Evolutionary conservation across 305 asterid species (phyloP), one percentile per base, ranked within the genome.

Genomic region (Fraxinus velutina): DNA sequence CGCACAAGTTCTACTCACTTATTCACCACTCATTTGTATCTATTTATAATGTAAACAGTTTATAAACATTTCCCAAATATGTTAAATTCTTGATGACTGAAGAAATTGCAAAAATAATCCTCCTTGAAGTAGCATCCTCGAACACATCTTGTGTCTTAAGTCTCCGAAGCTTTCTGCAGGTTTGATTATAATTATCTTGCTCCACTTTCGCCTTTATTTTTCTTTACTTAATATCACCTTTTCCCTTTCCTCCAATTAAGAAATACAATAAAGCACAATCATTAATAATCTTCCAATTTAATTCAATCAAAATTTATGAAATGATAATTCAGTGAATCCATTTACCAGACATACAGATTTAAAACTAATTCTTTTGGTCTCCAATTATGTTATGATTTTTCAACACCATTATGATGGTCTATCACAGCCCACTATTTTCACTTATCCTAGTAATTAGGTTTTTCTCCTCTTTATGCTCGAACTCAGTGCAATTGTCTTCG

Each of bases 41-140:
- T 50, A 50, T 50, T 50, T 50, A 50, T 50, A 13, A 47, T 42
- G 52, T 12, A 42, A 9, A 12, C n/a, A 0, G 52, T 42, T 42
- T 10, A 44, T 44, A 44, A 44, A 44, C 55, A 44, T 5, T 50
- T 50, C 2, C 21, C 21, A 15, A 15, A 50, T 17, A 50, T 15
- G 60, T 3, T 24, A 64, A 57, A 82, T 24, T 73, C 76, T 73
- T 73, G 83, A 75, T 73, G 75, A 81, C 60, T 57, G 64, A 7
- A 78, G 80, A 75, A 81, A 68, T 36, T 78, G 60, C 81, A 50
- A 79, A 13, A 60, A 21, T 2, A 19, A 19, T 57, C 68, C 68
- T 21, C 68, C 68, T 57, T 19, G 68, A 57, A 57, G 29, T 57
- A 62, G 15, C 15, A 62, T 62, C 71, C 32, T 34, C n/a, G 30